Evolutionary conservation across 2,329 filamentous ascomycete genomes (phyloP), one percentile per base, ranked within the genome.

Genomic region (Teratosphaeria nubilosa): DNA sequence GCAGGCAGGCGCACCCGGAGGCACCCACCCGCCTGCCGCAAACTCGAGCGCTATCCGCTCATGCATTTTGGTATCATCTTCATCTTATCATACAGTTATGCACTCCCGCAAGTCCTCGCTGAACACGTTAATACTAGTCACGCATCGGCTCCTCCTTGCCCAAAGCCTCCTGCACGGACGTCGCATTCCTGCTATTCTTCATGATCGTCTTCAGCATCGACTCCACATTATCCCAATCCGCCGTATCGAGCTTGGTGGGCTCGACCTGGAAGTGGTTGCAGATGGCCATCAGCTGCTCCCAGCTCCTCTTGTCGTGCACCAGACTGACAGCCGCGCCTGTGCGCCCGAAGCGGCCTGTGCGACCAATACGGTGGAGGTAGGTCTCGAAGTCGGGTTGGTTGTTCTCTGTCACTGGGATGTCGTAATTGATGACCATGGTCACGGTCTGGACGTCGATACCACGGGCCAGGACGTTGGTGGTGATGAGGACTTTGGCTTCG

Each of bases 391-490:
- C 94, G 14, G 92, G 88, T 32, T 81, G 76, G 27, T 45, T 4
- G 37, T 34, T 25, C 16, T 45, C 51, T 10, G 74, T 73, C 57
- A 79, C 78, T 3, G 79, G 79, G 34, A 81, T 75, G 67, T 85
- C 78, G 75, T 99, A 99, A 79, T 99, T 99, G 79, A 99, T 91
- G 56, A 99, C 94, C 86, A 99, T 94, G 10, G 91, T 96, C 14
- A 99, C 94, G 30, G 86, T 86, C 76, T 95, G 74, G 71, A 97
- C 78, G 70, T 99, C 94, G 68, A 99, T 97, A 71, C 94, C 94
- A 70, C 94, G 91, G 9, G 94, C 89, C 59, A 99, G 82, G 41
- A 99, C 91, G 70, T 99, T 99, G 66, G 94, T 99, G 1, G 94
- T 95, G 70, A 99, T 96, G 62, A 99, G 86, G 9, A 99, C 94